Evolutionary conservation across 306 rosid species (phyloP).

Genomic region (Corylus americana): DNA sequence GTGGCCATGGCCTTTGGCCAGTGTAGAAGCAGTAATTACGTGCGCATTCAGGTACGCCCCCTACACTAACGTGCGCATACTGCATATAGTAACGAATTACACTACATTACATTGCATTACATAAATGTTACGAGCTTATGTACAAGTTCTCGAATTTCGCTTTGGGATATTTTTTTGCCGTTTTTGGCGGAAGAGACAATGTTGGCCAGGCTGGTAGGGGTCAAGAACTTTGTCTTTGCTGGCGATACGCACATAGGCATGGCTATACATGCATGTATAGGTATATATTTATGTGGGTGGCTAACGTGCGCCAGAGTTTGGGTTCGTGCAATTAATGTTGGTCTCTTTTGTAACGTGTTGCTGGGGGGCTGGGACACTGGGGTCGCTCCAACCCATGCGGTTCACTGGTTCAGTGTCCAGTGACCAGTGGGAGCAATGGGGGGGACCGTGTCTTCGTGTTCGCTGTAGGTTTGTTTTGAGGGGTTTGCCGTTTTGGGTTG

Average conservation of each 20-base stretch:
- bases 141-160: too few species aligned
- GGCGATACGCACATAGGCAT: not conserved
- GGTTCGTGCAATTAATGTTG: conserved; percentile 33
- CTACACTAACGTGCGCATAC: conserved; percentile 18
- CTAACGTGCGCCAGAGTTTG: conserved; percentile 25
- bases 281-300: not conserved
- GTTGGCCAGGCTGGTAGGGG: conserved; percentile 36
- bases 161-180: conserved; percentile 8
- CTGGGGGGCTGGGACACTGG: conserved; percentile 1
- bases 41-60: conserved; percentile 81
- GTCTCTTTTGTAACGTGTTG: conserved; percentile 18
- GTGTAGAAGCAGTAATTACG: conserved; percentile 68
- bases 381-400: conserved; percentile 4
- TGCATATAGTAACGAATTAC: not conserved
- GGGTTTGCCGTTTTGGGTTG: not conserved
- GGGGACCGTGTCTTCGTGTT: conserved; percentile 25
- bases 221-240: not conserved
- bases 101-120: not conserved
- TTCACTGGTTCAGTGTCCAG: not conserved
- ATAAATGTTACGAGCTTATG: not conserved
- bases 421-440: conserved; percentile 23
- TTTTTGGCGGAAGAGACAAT: conserved; percentile 29
- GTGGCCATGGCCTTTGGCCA: conserved; percentile 95
- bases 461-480: not conserved
- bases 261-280: not conserved